These are phyloP conservation scores for Tolypocladium amazonense DNA, from an alignment of 2,329 filamentous ascomycete species.

Conservation along the genomic window DNA sequence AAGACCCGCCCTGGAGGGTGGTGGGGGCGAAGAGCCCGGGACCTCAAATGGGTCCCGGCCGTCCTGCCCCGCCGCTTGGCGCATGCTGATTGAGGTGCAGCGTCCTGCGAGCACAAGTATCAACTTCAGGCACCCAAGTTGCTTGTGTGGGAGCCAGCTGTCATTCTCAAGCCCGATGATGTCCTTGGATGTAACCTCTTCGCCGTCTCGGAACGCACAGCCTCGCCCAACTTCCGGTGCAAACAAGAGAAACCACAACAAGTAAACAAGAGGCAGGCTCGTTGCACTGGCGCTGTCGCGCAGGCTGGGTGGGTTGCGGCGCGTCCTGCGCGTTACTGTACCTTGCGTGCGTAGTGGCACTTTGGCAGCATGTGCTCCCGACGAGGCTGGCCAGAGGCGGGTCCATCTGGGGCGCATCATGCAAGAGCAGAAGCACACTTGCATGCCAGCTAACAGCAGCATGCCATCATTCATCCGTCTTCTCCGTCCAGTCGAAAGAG, in stretches of 20 bases:
- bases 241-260: neutral
- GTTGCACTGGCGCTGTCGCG: neutral
- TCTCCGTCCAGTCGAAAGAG: neutral
- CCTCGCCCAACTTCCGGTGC: neutral
- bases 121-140: too few relatives aligned
- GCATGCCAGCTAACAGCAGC: neutral
- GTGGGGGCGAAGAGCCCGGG: neutral
- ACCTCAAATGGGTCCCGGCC: neutral
- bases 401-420: neutral
- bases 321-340: neutral
- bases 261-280: neutral
- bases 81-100: neutral
- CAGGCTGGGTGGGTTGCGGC: neutral
- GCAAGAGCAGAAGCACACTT: neutral
- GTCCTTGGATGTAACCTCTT: neutral
- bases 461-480: neutral
- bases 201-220: neutral
- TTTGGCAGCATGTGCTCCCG: neutral
- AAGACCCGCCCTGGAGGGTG: neutral
- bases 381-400: neutral
- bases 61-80: neutral
- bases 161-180: too few relatives aligned
- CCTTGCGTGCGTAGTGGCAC: neutral
- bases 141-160: neutral
- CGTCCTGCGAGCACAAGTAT: too few relatives aligned